Base-by-base conservation (phyloP, 2,329 filamentous ascomycete species). In the Ramichloridium luteum region DNA sequence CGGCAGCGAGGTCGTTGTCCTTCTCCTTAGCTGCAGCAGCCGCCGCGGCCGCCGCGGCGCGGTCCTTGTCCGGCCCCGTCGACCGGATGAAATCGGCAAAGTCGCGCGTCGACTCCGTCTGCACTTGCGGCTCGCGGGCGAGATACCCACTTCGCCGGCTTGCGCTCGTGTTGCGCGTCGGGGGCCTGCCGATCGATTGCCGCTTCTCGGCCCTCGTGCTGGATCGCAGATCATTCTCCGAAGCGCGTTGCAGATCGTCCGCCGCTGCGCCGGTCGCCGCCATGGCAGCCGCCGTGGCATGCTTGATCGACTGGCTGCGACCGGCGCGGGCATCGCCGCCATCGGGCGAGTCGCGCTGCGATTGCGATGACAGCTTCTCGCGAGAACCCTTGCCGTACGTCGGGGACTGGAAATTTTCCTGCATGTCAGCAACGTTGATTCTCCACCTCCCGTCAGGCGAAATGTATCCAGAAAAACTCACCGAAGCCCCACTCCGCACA, bases 51-150 rank as follows among this genome's bases (percentile, higher is more conserved):
- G 28, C 38, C 15, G 32, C 13, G 32, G 39, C 31, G 20, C 20
- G 8, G 20, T 54, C 52, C 30, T 46, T 37, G 41, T 47, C 35
- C 46, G 88, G 80, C 2, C 83, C 84, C 16, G 84, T 93, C 1
- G 80, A 81, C 37, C 83, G 78, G 48, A 93, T 83, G 53, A 93
- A 94, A 37, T 92, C 80, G 13, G 84, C 81, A 59, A 94, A 83
- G 47, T 93, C 86, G 27, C 75, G 68, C 6, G 79, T 72, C 0
- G 83, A 83, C 39, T 86, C 80, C 4, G 68, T 65, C 6, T 74
- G 67, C 6, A 80, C 64, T 39, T 79, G 71, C 2, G 84, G 76
- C 43, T 93, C 85, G 40, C 85, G 72, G 14, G 84, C 74, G 37
- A 54, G 45, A 10, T 56, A 36, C 41, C 56, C 51, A 35, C 52